Evolutionary conservation across 257 asterid species (phyloP).

Genomic region (Solanum tacnaense): DNA sequence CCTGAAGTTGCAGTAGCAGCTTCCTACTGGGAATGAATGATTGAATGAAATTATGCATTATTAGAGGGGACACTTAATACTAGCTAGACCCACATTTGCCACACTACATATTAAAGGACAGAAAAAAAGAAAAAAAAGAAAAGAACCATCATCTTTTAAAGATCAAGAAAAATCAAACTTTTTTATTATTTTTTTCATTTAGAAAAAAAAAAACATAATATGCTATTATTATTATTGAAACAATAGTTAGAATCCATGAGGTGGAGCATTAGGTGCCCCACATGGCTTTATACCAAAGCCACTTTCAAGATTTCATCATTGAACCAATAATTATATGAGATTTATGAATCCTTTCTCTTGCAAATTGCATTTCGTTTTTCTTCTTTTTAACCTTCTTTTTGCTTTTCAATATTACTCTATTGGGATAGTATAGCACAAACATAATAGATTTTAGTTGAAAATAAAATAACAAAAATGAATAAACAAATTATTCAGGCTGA

Average conservation of each 20-base stretch:
- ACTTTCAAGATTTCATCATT: not conserved
- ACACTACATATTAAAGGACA: not conserved
- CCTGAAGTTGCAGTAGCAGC: conserved; percentile 21
- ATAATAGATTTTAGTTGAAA: too few relatives aligned
- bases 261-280: conserved; percentile 2
- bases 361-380: not conserved
- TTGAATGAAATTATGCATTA: conserved; percentile 1
- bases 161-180: not conserved
- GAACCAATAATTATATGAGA: not conserved
- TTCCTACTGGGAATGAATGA: conserved; percentile 14
- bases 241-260: not conserved
- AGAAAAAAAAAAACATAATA: not conserved
- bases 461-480: too few relatives aligned
- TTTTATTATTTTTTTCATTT: not conserved
- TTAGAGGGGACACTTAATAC: conserved; percentile 10
- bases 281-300: conserved; percentile 2
- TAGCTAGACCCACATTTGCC: not conserved
- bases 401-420: not conserved
- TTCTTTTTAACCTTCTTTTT: not conserved
- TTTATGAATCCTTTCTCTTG: not conserved
- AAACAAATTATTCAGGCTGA: too few relatives aligned
- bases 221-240: not conserved
- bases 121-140: not conserved
- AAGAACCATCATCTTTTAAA: not conserved
- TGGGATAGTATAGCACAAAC: not conserved